These are phyloP conservation scores for Grosmannia clavigera DNA, from an alignment of 2,329 filamentous ascomycete species.

Conservation along the genomic window DNA sequence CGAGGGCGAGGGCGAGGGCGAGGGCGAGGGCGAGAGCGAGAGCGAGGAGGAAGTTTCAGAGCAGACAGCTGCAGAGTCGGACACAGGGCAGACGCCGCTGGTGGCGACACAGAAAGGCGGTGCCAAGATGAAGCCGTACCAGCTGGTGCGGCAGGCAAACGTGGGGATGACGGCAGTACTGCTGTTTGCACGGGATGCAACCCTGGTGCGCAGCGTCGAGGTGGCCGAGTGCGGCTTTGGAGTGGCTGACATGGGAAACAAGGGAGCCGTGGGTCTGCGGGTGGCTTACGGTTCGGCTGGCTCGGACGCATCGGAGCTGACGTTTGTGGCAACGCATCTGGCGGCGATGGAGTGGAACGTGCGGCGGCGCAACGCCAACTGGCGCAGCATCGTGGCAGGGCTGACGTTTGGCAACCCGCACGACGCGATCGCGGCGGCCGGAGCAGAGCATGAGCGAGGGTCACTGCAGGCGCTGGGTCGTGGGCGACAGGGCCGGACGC, in stretches of 20 bases:
- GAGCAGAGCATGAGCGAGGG: background rate
- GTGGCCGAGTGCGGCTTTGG: constrained; percentile 79
- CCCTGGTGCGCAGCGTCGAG: constrained; percentile 52
- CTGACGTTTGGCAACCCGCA: constrained; percentile 59
- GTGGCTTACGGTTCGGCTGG: constrained; percentile 37
- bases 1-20: too few relatives aligned
- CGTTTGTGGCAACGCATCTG: constrained; percentile 79
- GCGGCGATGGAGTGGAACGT: constrained; percentile 77
- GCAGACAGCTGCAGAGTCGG: background rate
- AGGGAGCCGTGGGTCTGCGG: constrained; percentile 76
- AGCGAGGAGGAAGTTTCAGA: background rate
- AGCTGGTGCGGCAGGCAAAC: constrained; percentile 58
- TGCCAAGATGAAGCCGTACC: constrained; percentile 36
- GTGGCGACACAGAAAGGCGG: background rate
- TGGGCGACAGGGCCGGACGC: constrained; percentile 6
- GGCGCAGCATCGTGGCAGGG: constrained; percentile 69
- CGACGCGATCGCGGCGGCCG: constrained; percentile 16
- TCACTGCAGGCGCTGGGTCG: background rate
- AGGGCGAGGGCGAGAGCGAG: background rate
- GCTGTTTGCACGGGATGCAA: constrained; percentile 60
- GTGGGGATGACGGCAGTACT: constrained; percentile 84
- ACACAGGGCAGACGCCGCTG: background rate
- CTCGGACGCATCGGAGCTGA: constrained; percentile 41
- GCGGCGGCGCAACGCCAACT: constrained; percentile 70
- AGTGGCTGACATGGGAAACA: constrained; percentile 82